Percentiles rank a stretch among this genome's conserved stretches.
phyloP scores from a whole-genome alignment of 257 asterid genomes.

The Jaltomata sinuosa region DNA sequence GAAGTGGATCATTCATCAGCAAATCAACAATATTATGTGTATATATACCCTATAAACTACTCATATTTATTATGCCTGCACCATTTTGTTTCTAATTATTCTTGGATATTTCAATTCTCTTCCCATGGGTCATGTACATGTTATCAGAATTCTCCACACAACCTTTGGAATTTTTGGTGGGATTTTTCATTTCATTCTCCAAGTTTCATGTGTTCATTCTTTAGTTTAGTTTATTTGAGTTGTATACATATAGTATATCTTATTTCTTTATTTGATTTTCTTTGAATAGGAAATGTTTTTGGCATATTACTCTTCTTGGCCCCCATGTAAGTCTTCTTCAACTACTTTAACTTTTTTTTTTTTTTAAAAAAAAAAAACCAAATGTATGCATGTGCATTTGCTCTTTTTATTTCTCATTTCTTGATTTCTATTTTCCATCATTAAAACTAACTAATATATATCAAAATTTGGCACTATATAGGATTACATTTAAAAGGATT shows the following conservation, averaged over 20 bases:
- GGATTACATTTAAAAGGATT: constrained; percentile 63
- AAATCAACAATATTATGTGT: background rate
- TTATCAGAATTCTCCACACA: background rate
- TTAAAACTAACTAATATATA: background rate
- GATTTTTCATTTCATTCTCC: background rate
- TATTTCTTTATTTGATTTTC: background rate
- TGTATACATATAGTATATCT: background rate
- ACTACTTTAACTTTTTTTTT: background rate
- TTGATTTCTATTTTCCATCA: background rate
- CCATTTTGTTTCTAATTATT: background rate
- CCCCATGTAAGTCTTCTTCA: constrained; percentile 41
- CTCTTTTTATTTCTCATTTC: background rate
- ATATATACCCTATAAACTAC: background rate
- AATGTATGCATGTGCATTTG: background rate
- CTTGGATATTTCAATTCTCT: background rate
- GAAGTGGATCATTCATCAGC: background rate
- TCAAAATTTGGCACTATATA: background rate
- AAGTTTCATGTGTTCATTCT: background rate
- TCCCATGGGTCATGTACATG: background rate
- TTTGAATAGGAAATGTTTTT: constrained; percentile 47
- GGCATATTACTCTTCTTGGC: constrained; percentile 75
- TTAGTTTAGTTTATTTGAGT: background rate
- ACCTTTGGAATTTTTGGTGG: constrained; percentile 9
- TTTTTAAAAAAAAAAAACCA: background rate
- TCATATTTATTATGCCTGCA: background rate